A percentile compares a stretch with the other conserved stretches of the same genome.
Evolutionary conservation across 2,329 filamentous ascomycete species (phyloP).

Genomic region (Colletotrichum endophyticum): DNA sequence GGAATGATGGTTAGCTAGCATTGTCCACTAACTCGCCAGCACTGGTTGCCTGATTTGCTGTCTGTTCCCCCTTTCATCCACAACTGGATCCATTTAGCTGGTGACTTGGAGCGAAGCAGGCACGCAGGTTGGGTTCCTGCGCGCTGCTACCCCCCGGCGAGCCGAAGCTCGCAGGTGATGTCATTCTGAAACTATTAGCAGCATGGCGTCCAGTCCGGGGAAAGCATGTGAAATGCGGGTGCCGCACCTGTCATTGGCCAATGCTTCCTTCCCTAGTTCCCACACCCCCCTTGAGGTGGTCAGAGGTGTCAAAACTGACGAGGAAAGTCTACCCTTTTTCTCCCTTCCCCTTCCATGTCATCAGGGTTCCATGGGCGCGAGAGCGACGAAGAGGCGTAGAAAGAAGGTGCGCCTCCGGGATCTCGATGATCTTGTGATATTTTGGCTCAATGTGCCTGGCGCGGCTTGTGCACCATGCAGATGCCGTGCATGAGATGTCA

Average conservation of each 20-base stretch:
- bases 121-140: not conserved
- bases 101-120: not conserved
- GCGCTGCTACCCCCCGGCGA: not conserved
- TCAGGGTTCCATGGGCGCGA: not conserved
- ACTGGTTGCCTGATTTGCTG: not conserved
- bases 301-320: not conserved
- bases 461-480: not conserved
- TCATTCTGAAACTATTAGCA: slow-evolving; percentile 21
- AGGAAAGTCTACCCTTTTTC: not conserved
- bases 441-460: not conserved
- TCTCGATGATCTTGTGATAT: not conserved
- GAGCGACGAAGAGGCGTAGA: not conserved
- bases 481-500: not conserved
- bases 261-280: not conserved
- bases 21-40: not conserved
- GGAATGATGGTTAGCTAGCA: not conserved
- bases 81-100: not conserved
- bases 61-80: not conserved
- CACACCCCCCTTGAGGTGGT: not conserved
- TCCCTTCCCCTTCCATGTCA: not conserved
- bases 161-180: slow-evolving; percentile 18
- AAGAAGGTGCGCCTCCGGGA: not conserved
- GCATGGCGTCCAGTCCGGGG: slow-evolving; percentile 6
- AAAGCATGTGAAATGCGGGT: slow-evolving; percentile 17
- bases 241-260: slow-evolving; percentile 2